A percentile compares a stretch with the other conserved stretches of the same genome.
These are phyloP conservation scores for Monilinia laxa DNA, from an alignment of 2,329 filamentous ascomycete species.

Conservation along the genomic window DNA sequence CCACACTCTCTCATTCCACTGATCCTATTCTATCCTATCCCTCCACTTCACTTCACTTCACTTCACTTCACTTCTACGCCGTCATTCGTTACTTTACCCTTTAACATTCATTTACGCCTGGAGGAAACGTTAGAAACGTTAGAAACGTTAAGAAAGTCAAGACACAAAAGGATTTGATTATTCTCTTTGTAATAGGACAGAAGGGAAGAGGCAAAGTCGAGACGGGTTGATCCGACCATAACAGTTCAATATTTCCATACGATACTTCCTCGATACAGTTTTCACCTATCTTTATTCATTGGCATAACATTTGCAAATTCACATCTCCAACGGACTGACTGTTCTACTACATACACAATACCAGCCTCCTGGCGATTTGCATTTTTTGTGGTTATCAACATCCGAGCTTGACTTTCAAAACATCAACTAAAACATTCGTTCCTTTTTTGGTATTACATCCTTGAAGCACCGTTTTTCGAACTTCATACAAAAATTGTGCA, in stretches of 20 bases:
- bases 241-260: not conserved
- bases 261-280: not conserved
- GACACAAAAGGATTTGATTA: not conserved
- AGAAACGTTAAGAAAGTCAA: not conserved
- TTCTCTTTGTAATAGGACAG: not conserved
- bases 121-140: not conserved
- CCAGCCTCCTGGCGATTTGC: not conserved
- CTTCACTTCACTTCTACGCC: not conserved
- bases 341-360: no score
- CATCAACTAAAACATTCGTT: slow-evolving; percentile 6
- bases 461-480: not conserved
- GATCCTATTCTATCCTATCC: not conserved
- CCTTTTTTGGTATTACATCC: slow-evolving; percentile 7
- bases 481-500: slow-evolving; percentile 16
- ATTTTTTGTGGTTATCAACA: slow-evolving; percentile 13
- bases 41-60: not conserved
- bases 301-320: not conserved
- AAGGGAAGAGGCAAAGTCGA: slow-evolving; percentile 4
- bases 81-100: slow-evolving; percentile 9
- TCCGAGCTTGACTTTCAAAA: slow-evolving; percentile 12
- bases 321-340: no score
- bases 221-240: not conserved
- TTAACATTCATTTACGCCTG: not conserved
- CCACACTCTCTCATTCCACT: not conserved
- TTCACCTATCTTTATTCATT: slow-evolving; percentile 7